Base-by-base conservation (phyloP, 2,329 filamentous ascomycete genomes). In the Xylaria multiplex region DNA sequence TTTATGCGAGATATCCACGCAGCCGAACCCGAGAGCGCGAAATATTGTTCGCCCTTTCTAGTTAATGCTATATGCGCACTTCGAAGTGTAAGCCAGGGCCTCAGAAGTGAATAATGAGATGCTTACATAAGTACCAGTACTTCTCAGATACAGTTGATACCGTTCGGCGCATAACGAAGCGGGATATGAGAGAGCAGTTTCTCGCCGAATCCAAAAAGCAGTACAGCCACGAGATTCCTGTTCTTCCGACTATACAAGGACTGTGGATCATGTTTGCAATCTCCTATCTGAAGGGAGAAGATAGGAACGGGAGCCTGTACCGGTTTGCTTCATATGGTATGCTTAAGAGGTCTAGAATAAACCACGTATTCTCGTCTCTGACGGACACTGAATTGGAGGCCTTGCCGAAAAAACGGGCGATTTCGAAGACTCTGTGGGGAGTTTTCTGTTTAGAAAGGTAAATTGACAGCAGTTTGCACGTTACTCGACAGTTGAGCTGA, bases 371-470 rank as follows among this genome's bases (percentile, higher is more conserved):
- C 16, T 43, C 46, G n/a, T 43, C 43, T 14, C 32, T 66, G 19
- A 13, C 43, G 6, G 62, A 57, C 42, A 32, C 40, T 7, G 8
- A 54, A 32, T 13, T 27, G 6, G 43, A 59, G 1, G 46, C 32
- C n/a, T 49, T 19, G 27, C 1, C 8, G 1, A 62, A 35, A 45
- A 66, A 64, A 37, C 50, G 56, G 58, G 52, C 35, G 4, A 60
- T 68, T 32, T 68, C 66, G 8, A 61, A 61, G 27, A 60, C 42
- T 7, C 14, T 35, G 6, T 68, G 64, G 66, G 66, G 66, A 0
- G 9, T 64, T 16, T 68, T 66, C 30, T 68, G 66, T 32, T 37
- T 64, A 30, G 66, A 68, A 61, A 68, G 66, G 66, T 68, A 66
- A 59, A 13, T 24, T 7, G 45, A 5, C 2, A 48, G 14, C 53